Evolutionary conservation across 352 stramenopile genomes (phyloP).

Genomic region (Globisporangium ultimum): DNA sequence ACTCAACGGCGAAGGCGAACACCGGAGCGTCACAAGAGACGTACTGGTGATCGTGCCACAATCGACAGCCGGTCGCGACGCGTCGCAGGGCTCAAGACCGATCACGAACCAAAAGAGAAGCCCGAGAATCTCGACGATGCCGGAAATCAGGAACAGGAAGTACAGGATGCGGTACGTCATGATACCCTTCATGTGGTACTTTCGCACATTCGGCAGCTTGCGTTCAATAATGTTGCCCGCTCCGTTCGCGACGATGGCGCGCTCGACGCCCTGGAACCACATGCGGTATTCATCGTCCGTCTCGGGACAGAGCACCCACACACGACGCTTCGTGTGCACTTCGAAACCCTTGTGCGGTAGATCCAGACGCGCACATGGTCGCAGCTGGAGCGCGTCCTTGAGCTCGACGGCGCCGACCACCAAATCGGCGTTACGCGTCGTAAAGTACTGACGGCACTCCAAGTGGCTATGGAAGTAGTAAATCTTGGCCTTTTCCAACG

Average conservation of each 20-base stretch:
- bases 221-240: conserved; percentile 85
- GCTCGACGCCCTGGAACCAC: conserved; percentile 81
- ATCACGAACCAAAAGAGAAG: conserved; percentile 82
- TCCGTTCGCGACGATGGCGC: conserved; percentile 65
- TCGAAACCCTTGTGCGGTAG: conserved; percentile 80
- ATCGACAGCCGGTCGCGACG: conserved; percentile 36
- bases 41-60: conserved; percentile 62
- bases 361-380: conserved; percentile 73
- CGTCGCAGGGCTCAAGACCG: conserved; percentile 71
- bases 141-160: conserved; percentile 70
- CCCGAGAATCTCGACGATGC: conserved; percentile 65
- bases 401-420: conserved; percentile 80
- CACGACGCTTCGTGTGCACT: conserved; percentile 73
- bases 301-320: conserved; percentile 85
- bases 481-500: conserved; percentile 85
- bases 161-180: conserved; percentile 74
- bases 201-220: conserved; percentile 83
- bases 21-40: conserved; percentile 51
- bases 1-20: conserved; percentile 45
- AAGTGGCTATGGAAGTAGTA: conserved; percentile 88
- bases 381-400: conserved; percentile 83
- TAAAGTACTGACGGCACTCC: conserved; percentile 87
- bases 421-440: conserved; percentile 74
- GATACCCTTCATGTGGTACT: conserved; percentile 89
- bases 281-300: conserved; percentile 81